Evolutionary conservation across 176 grass and related monocot species (phyloP).

Genomic region (Tillandsia leiboldiana): DNA sequence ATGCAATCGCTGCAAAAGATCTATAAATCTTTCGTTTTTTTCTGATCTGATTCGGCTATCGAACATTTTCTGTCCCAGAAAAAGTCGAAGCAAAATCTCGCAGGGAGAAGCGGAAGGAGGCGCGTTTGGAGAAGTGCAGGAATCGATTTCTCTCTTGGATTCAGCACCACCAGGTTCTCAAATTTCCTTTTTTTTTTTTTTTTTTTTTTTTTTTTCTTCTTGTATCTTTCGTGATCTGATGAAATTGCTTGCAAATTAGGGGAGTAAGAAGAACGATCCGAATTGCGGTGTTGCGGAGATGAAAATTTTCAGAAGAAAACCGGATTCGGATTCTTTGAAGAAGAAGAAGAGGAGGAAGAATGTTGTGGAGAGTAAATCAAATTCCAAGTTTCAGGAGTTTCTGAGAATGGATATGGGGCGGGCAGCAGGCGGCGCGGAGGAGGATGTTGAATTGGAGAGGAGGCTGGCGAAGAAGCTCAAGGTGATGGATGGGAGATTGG

Average conservation of each 20-base stretch:
- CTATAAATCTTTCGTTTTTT: too few relatives aligned
- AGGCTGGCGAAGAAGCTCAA: slow-evolving; percentile 77
- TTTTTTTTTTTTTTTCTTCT: not conserved
- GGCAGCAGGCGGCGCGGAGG: slow-evolving; percentile 29
- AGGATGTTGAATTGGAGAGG: slow-evolving; percentile 65
- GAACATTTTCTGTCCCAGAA: slow-evolving; percentile 3
- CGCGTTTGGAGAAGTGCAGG: slow-evolving; percentile 30
- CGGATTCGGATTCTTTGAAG: not conserved
- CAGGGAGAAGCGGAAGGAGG: slow-evolving; percentile 49
- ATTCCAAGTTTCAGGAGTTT: slow-evolving; percentile 64
- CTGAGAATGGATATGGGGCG: slow-evolving; percentile 63
- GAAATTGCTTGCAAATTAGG: slow-evolving; percentile 12
- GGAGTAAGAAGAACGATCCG: slow-evolving; percentile 23
- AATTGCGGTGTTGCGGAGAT: slow-evolving; percentile 11
- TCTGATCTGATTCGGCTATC: too few relatives aligned
- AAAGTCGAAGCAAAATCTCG: slow-evolving; percentile 24
- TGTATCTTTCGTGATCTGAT: not conserved
- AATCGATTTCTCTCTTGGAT: slow-evolving; percentile 43
- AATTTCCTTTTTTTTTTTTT: not conserved
- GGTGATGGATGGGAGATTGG: slow-evolving; percentile 73
- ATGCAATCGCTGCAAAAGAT: too few relatives aligned
- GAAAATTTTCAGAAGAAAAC: slow-evolving; percentile 24
- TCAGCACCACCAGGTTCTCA: slow-evolving; percentile 43
- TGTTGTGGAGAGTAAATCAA: slow-evolving; percentile 28
- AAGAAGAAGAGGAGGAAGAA: slow-evolving; percentile 27